Percentiles rank a stretch among this genome's conserved stretches.
phyloP scores from a whole-genome alignment of 176 grass and related monocot species.

The Phyllostachys edulis region DNA sequence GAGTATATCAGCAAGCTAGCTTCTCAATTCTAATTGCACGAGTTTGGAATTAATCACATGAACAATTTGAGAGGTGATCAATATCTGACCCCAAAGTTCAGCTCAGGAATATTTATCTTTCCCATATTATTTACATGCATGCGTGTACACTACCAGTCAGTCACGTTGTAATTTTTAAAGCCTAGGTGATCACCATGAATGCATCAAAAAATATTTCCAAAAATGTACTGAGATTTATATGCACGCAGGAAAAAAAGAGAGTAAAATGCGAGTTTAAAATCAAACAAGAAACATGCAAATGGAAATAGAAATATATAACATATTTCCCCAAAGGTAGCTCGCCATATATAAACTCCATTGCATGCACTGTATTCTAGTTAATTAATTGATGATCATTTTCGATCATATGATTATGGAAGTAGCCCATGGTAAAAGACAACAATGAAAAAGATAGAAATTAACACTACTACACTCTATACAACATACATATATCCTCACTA shows the following conservation, averaged over 20 bases:
- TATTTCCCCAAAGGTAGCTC: background rate
- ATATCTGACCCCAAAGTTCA: no score
- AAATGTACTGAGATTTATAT: background rate
- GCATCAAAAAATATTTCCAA: background rate
- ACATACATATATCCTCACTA: no score
- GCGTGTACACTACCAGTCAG: no score
- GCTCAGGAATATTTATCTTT: no score
- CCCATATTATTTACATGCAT: no score
- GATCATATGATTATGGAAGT: background rate
- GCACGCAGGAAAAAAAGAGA: background rate
- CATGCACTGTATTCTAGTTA: background rate
- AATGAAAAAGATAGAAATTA: no score
- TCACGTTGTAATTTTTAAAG: no score
- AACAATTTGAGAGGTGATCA: no score
- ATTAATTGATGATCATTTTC: background rate
- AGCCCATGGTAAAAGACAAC: background rate
- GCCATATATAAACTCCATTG: background rate
- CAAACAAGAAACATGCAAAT: background rate
- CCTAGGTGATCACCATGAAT: background rate
- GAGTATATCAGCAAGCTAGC: no score
- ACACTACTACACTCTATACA: no score
- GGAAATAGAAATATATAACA: background rate
- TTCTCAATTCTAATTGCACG: no score
- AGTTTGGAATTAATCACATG: no score
- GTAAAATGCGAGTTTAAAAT: background rate